Evolutionary conservation across 2,329 filamentous ascomycete genomes (phyloP), one percentile per base, ranked within the genome.

Genomic region (Trichophyton verrucosum): DNA sequence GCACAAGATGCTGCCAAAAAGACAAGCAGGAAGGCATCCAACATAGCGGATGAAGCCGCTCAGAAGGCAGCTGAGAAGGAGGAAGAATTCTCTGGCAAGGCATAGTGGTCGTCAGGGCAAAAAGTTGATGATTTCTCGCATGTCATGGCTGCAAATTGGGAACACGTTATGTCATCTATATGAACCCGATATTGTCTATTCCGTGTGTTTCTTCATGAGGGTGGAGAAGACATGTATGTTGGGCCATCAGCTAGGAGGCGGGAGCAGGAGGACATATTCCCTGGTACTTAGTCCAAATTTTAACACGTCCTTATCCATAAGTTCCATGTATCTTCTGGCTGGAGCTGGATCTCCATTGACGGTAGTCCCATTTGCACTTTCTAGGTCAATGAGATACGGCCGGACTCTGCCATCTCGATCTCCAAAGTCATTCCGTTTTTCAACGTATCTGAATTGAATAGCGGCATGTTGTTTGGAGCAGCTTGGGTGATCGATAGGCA

Each of bases 381-480:
- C 91, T 57, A 99, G 76, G 74, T 99, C 94, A 65, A 99, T 89
- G 7, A 97, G 73, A 75, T 97, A 99, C 0, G 91, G 91, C 75
- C 84, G 87, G 53, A 91, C 88, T 64, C 80, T 86, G 22, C 88
- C 89, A 61, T 86, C 80, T 70, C 86, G 88, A 71, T 96, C 91
- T 22, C 91, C 91, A 71, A 83, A 95, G 74, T 96, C 90, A 67
- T 95, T 90, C 64, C 83, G 83, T 74, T 87, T 91, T 69, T 90
- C 88, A 20, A 87, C 83, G 70, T 90, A 86, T 42, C 94, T 85
- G 69, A 99, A 99, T 72, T 99, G 94, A 49, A 99, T 82, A 7
- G 91, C 94, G 0, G 92, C 92, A 73, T 99, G 94, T 75, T 99
- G 94, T 74, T 95, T 95, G 72, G 90, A 95, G 69, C 91, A 85